Evolutionary conservation across 129 eudicot species (phyloP).

Genomic region (Flaveria sonorensis): DNA sequence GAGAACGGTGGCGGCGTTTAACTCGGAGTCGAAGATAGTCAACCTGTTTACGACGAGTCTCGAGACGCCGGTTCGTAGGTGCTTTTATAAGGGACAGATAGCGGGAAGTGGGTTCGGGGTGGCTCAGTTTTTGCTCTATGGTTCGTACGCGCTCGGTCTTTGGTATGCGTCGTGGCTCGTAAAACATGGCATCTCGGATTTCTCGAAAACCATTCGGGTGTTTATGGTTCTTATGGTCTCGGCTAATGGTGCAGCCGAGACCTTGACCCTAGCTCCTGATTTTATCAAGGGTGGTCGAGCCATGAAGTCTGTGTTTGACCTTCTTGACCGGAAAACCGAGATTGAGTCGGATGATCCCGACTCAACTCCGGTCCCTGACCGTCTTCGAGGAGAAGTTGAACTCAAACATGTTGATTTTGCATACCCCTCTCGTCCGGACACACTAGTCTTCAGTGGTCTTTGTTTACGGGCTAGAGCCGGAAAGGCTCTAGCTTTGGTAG

Average conservation of each 20-base stretch:
- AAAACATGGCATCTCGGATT: conserved; percentile 90
- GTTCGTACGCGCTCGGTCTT: conserved; percentile 89
- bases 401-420: conserved; percentile 86
- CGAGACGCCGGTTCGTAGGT: conserved; percentile 64
- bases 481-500: conserved; percentile 89
- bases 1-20: conserved; percentile 95
- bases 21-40: conserved; percentile 79
- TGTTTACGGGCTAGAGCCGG: conserved; percentile 84
- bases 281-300: conserved; percentile 98
- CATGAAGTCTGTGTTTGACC: conserved; percentile 83
- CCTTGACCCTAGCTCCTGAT: conserved; percentile 91
- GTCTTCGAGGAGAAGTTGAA: conserved; percentile 89
- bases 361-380: conserved; percentile 63
- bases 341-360: conserved; percentile 83
- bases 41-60: conserved; percentile 68
- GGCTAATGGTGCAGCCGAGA: conserved; percentile 97
- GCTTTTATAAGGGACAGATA: conserved; percentile 98
- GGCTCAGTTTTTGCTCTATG: conserved; percentile 91
- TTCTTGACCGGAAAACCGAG: conserved; percentile 84
- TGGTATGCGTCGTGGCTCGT: conserved; percentile 99
- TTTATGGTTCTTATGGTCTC: conserved; percentile 99
- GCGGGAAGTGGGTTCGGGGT: conserved; percentile 93
- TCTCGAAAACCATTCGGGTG: conserved; percentile 91
- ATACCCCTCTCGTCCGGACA: conserved; percentile 88
- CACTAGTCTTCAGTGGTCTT: conserved; percentile 62